Conservation (phyloP, 331 rosid species). For the Erythrophleum ivorense region DNA sequence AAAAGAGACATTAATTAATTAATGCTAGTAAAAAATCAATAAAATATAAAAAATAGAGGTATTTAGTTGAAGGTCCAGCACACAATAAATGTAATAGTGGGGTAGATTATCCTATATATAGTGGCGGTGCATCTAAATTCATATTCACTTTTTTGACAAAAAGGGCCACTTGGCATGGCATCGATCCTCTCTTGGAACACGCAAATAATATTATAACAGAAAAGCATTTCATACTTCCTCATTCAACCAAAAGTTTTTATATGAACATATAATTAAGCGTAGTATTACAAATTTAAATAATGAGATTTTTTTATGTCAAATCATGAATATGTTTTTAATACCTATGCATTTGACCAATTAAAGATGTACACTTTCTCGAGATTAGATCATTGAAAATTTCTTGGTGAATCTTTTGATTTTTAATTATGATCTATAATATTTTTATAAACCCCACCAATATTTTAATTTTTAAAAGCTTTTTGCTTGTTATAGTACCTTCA, state of each 20-base stretch:
- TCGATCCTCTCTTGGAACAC: neutral
- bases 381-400: neutral
- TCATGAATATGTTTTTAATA: slow-evolving; percentile 4
- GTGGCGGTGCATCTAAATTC: neutral
- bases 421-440: neutral
- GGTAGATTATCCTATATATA: neutral
- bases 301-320: neutral
- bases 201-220: neutral
- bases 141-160: slow-evolving; percentile 5
- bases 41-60: neutral
- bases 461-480: neutral
- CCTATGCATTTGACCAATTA: neutral
- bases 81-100: neutral
- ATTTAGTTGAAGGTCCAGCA: neutral
- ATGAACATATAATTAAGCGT: neutral
- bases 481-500: neutral
- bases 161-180: neutral
- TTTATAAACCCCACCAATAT: neutral
- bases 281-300: neutral
- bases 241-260: neutral
- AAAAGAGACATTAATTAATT: too few relatives aligned
- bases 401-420: neutral
- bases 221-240: neutral
- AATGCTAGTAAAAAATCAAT: too few relatives aligned
- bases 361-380: neutral